phyloP scores from a whole-genome alignment of 495 filamentous ascomycete genomes.

The Penicillium macrosclerotiorum region DNA sequence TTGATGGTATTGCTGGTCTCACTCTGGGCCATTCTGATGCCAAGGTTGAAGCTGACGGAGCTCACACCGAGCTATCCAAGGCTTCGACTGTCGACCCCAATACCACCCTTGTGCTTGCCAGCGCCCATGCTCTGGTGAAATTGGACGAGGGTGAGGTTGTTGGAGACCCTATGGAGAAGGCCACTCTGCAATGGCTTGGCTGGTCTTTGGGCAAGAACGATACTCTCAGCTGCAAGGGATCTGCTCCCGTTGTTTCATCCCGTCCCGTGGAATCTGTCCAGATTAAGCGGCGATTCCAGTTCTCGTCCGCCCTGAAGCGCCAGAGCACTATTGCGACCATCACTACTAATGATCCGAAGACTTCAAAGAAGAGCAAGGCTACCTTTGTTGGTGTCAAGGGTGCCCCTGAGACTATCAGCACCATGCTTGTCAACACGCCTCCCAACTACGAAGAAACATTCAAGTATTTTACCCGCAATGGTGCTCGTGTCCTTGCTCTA shows the following conservation, averaged over 20 bases:
- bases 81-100: slow-evolving; percentile 65
- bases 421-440: slow-evolving; percentile 82
- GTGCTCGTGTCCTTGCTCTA: slow-evolving; percentile 88
- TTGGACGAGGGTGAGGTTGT: slow-evolving; percentile 96
- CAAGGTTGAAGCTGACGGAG: slow-evolving; percentile 73
- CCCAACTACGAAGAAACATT: slow-evolving; percentile 95
- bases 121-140: slow-evolving; percentile 91
- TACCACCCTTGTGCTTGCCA: slow-evolving; percentile 91
- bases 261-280: slow-evolving; percentile 67
- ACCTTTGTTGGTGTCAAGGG: slow-evolving; percentile 96
- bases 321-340: slow-evolving; percentile 92
- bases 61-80: slow-evolving; percentile 68
- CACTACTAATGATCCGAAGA: slow-evolving; percentile 60
- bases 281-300: slow-evolving; percentile 95
- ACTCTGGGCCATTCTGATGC: slow-evolving; percentile 63
- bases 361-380: slow-evolving; percentile 67
- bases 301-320: slow-evolving; percentile 93
- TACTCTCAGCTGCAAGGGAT: slow-evolving; percentile 55
- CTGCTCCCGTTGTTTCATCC: slow-evolving; percentile 44
- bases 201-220: slow-evolving; percentile 91
- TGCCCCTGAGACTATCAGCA: slow-evolving; percentile 92
- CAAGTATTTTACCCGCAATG: slow-evolving; percentile 95
- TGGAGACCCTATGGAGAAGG: slow-evolving; percentile 98
- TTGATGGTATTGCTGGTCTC: slow-evolving; percentile 94
- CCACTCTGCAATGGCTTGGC: slow-evolving; percentile 81